Evolutionary conservation across 306 rosid genomes (phyloP).

Genomic region (Rubus parviflorus): DNA sequence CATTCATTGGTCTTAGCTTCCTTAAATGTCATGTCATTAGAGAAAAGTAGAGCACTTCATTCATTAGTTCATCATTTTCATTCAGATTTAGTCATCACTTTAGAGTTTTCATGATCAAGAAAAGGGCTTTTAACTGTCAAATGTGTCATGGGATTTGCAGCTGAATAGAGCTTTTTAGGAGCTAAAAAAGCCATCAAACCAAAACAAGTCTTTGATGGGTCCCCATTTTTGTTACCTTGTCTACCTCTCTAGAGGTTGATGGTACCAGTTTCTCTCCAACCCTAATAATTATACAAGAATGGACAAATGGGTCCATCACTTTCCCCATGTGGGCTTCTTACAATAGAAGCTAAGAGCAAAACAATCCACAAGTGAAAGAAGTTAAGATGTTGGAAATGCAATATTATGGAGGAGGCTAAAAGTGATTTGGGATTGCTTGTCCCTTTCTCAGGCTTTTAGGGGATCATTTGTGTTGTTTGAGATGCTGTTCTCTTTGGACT

Average conservation of each 20-base stretch:
- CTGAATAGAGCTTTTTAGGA: constrained; percentile 41
- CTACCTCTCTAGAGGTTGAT: constrained; percentile 45
- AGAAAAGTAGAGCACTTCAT: constrained; percentile 22
- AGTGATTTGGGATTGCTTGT: constrained; percentile 20
- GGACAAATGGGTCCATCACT: constrained; percentile 44
- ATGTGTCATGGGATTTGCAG: constrained; percentile 42
- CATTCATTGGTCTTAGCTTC: constrained; percentile 43
- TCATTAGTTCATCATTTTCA: constrained; percentile 6
- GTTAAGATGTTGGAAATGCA: constrained; percentile 31
- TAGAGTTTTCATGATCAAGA: constrained; percentile 20
- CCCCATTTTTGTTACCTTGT: constrained; percentile 59
- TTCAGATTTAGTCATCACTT: constrained; percentile 24
- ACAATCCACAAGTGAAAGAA: constrained; percentile 12
- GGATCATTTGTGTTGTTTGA: constrained; percentile 19
- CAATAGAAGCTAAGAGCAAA: constrained; percentile 26
- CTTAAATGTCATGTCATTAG: constrained; percentile 31
- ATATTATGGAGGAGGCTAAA: constrained; percentile 36
- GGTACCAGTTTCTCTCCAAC: constrained; percentile 60
- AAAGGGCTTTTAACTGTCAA: constrained; percentile 7
- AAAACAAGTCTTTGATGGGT: constrained; percentile 44
- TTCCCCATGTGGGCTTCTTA: constrained; percentile 37
- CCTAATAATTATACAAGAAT: constrained; percentile 29
- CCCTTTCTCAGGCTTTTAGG: constrained; percentile 10
- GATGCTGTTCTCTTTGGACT: constrained; percentile 17
- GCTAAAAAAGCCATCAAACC: constrained; percentile 46